Evolutionary conservation across 352 stramenopile genomes (phyloP).

Genomic region (Phytophthora sp.): DNA sequence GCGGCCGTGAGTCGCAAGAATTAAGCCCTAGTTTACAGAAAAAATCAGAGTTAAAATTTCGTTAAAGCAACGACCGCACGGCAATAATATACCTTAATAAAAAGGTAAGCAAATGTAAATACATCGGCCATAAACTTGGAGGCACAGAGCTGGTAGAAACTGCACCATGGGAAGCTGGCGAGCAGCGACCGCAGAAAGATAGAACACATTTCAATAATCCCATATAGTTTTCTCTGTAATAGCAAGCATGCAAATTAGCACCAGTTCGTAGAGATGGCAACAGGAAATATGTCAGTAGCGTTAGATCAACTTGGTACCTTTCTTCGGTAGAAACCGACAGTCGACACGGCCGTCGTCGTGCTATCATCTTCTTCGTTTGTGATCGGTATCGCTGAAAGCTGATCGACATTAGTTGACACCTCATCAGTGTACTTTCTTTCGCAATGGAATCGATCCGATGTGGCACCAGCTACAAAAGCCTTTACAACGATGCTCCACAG

Average conservation of each 20-base stretch:
- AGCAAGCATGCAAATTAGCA: background rate
- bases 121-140: slow-evolving; percentile 79
- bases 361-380: slow-evolving; percentile 11
- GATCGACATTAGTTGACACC: slow-evolving; percentile 3
- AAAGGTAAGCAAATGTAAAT: slow-evolving; percentile 80
- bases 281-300: too few relatives aligned
- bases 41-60: too few relatives aligned
- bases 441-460: slow-evolving; percentile 45
- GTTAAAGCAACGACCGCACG: too few relatives aligned
- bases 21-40: slow-evolving; percentile 48
- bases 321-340: slow-evolving; percentile 65
- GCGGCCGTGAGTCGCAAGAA: slow-evolving; percentile 60
- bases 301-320: slow-evolving; percentile 60
- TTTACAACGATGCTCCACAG: slow-evolving; percentile 68
- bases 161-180: slow-evolving; percentile 73
- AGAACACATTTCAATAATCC: slow-evolving; percentile 75
- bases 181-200: slow-evolving; percentile 71
- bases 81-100: slow-evolving; percentile 59
- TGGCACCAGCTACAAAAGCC: slow-evolving; percentile 56
- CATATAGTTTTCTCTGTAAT: slow-evolving; percentile 72
- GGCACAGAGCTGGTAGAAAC: slow-evolving; percentile 75
- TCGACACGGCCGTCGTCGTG: slow-evolving; percentile 29
- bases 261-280: slow-evolving; percentile 2
- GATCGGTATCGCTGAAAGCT: slow-evolving; percentile 1
- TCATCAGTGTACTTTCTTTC: slow-evolving; percentile 24